A percentile compares a stretch with the other conserved stretches of the same genome.
Conservation (phyloP, 495 filamentous ascomycete genomes). For the Chaetomium fimeti region DNA sequence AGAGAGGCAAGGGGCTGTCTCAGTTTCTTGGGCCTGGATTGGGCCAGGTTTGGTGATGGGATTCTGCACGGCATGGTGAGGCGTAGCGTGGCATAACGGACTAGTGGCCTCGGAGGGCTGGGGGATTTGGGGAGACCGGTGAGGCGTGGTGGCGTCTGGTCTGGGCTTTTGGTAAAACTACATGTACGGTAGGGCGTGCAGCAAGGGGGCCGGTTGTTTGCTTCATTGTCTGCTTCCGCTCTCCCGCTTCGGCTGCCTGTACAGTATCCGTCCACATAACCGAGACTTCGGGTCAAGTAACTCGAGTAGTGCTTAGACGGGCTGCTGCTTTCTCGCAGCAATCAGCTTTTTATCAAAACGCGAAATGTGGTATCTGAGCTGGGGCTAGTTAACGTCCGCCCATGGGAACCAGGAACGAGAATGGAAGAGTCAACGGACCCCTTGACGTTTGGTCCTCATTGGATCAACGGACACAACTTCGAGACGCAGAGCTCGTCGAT, state of each 20-base stretch:
- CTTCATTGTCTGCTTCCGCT: neutral
- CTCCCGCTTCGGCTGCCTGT: slow-evolving; percentile 6
- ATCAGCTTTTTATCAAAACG: neutral
- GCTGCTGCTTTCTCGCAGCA: neutral
- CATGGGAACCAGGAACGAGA: neutral
- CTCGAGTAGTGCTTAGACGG: neutral
- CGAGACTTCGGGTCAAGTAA: slow-evolving; percentile 2
- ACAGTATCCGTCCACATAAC: slow-evolving; percentile 8
- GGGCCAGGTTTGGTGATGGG: neutral
- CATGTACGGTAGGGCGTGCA: neutral
- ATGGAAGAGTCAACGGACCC: neutral
- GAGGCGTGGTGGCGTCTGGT: slow-evolving; percentile 1
- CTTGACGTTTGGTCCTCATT: neutral
- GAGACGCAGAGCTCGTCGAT: slow-evolving; percentile 1
- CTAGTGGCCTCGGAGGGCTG: neutral
- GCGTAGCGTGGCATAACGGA: slow-evolving; percentile 8
- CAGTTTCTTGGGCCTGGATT: neutral
- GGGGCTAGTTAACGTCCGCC: neutral
- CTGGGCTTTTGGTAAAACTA: neutral
- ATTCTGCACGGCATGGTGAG: slow-evolving; percentile 1
- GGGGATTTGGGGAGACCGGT: neutral
- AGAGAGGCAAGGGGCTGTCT: slow-evolving; percentile 4
- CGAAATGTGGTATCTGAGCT: neutral
- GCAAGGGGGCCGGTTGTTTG: neutral
- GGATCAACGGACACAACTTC: neutral